Evolutionary conservation across 441 rosid species (phyloP).

Genomic region (Corymbia calophylla): DNA sequence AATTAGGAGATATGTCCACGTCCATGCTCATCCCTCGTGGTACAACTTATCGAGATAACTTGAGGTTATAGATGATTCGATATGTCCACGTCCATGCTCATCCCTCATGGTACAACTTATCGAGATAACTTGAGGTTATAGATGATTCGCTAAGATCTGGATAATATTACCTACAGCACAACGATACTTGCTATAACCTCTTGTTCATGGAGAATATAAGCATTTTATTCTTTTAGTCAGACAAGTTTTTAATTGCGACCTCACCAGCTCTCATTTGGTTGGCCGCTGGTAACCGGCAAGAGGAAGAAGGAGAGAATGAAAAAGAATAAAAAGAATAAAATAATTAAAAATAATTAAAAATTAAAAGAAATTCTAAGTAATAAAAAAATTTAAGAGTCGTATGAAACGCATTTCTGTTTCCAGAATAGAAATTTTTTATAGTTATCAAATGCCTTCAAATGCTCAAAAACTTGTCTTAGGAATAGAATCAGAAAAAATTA

Average conservation of each 20-base stretch:
- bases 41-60: neutral
- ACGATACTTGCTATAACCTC: neutral
- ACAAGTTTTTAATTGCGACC: neutral
- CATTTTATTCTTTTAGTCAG: neutral
- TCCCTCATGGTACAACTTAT: neutral
- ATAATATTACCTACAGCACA: neutral
- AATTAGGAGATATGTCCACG: neutral
- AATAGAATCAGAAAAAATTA: too few relatives aligned
- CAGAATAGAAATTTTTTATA: too few relatives aligned
- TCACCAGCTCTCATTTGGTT: too few relatives aligned
- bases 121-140: neutral
- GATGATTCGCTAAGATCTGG: rapidly evolving
- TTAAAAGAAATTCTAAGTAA: too few relatives aligned
- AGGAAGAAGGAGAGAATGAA: neutral
- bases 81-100: neutral
- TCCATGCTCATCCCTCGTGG: neutral
- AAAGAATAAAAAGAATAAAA: rapidly evolving
- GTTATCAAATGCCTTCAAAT: too few relatives aligned
- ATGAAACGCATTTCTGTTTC: too few relatives aligned
- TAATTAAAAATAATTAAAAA: neutral
- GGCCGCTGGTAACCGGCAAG: too few relatives aligned
- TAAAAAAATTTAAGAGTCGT: too few relatives aligned
- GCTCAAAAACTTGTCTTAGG: too few relatives aligned
- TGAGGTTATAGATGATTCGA: rapidly evolving
- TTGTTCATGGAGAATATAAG: neutral